A percentile compares a stretch with the other conserved stretches of the same genome.
Conservation (phyloP, 2,329 filamentous ascomycete genomes). For the Xylariales sp. region DNA sequence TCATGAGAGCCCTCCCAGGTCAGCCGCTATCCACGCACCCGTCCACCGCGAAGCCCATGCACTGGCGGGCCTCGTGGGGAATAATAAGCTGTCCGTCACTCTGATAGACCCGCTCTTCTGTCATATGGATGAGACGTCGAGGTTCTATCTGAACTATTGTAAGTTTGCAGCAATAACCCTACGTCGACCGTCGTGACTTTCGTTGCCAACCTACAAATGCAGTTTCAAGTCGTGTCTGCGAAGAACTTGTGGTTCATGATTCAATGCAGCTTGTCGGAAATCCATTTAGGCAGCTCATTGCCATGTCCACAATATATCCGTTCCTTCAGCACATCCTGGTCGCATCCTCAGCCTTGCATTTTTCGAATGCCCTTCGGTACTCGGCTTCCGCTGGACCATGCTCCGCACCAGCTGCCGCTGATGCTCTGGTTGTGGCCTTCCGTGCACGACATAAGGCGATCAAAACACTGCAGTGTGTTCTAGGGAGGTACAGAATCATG, state of each 20-base stretch:
- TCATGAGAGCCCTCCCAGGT: too few species aligned
- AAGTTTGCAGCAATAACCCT: too few species aligned
- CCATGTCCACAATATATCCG: slow-evolving; percentile 39
- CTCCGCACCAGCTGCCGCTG: slow-evolving; percentile 16
- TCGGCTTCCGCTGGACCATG: slow-evolving; percentile 17
- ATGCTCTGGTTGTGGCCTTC: slow-evolving; percentile 41
- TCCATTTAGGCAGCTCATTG: slow-evolving; percentile 44
- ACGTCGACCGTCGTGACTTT: too few species aligned
- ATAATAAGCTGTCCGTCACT: slow-evolving; percentile 12
- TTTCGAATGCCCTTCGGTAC: slow-evolving; percentile 36
- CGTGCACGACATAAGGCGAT: slow-evolving; percentile 43
- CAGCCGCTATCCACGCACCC: neutral
- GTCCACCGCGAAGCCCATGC: neutral
- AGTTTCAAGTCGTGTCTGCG: slow-evolving; percentile 37
- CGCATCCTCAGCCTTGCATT: slow-evolving; percentile 45
- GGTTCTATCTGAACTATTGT: slow-evolving; percentile 49
- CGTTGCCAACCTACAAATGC: too few species aligned
- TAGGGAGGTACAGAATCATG: slow-evolving; percentile 20
- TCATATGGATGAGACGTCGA: slow-evolving; percentile 40
- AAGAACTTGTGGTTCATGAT: slow-evolving; percentile 49
- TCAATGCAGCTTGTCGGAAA: slow-evolving; percentile 33
- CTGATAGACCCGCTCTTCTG: slow-evolving; percentile 53
- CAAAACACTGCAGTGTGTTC: slow-evolving; percentile 33
- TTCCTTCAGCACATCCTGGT: slow-evolving; percentile 44
- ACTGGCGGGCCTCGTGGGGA: neutral